Percentiles rank a stretch among this genome's conserved stretches.
Evolutionary conservation across 1,284 basidiomycete genomes (phyloP).

Genomic region (Ceratobasidium sp.): DNA sequence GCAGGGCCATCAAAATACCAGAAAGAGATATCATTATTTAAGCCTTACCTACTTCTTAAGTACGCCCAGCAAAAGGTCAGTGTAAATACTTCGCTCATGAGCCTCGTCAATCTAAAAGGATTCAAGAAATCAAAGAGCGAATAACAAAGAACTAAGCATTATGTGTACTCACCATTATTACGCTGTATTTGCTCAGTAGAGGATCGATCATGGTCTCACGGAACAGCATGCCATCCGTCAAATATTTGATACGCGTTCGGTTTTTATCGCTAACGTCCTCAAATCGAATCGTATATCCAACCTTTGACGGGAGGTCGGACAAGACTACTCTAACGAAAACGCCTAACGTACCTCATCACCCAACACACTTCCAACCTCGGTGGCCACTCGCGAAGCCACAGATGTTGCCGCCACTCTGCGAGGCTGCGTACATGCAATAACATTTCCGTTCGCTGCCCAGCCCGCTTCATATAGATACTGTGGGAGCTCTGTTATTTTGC

Average conservation of each 20-base stretch:
- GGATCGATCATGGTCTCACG: constrained; percentile 92
- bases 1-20: constrained; percentile 47
- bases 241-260: constrained; percentile 89
- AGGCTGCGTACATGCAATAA: constrained; percentile 93
- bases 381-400: constrained; percentile 87
- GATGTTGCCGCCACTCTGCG: constrained; percentile 94
- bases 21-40: neutral
- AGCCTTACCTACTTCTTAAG: constrained; percentile 75
- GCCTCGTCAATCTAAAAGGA: constrained; percentile 88
- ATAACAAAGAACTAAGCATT: neutral
- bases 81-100: constrained; percentile 93
- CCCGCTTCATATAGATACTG: constrained; percentile 92
- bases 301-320: constrained; percentile 57
- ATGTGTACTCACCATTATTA: constrained; percentile 79
- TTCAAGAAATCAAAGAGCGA: constrained; percentile 37
- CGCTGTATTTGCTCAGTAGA: constrained; percentile 86
- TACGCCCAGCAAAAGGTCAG: constrained; percentile 90
- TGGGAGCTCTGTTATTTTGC: constrained; percentile 73
- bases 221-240: constrained; percentile 98
- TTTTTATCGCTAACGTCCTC: constrained; percentile 87
- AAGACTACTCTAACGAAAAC: neutral
- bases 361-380: constrained; percentile 85
- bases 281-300: constrained; percentile 97
- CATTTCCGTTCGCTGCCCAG: constrained; percentile 79
- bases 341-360: constrained; percentile 80